Conservation (phyloP, 2,329 filamentous ascomycete genomes). For the Zalaria sp. region DNA sequence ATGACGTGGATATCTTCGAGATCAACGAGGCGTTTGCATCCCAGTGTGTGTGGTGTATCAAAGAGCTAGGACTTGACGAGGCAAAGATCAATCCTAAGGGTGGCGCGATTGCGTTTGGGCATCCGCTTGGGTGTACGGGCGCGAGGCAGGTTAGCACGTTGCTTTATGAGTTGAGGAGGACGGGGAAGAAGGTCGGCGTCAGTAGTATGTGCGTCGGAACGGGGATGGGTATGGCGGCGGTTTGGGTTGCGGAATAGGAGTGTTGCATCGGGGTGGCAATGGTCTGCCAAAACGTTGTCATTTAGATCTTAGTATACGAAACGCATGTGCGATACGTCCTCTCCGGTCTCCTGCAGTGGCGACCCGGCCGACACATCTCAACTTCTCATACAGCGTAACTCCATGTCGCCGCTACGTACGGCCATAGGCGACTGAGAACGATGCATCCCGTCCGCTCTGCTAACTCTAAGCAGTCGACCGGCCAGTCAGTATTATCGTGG, state of each 20-base stretch:
- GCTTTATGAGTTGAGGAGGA: slow-evolving; percentile 77
- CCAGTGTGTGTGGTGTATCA: slow-evolving; percentile 87
- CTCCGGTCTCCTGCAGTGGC: no score
- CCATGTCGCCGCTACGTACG: no score
- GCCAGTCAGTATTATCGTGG: no score
- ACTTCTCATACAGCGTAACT: no score
- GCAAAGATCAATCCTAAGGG: slow-evolving; percentile 97
- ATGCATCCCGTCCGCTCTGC: no score
- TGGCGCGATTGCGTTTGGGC: slow-evolving; percentile 84
- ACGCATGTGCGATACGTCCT: no score
- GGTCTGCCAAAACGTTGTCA: no score
- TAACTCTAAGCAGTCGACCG: no score
- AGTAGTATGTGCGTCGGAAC: slow-evolving; percentile 96
- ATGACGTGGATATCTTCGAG: slow-evolving; percentile 94
- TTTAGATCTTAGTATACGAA: no score
- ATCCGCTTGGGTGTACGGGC: slow-evolving; percentile 88
- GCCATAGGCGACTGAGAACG: no score
- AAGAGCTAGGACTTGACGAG: slow-evolving; percentile 66
- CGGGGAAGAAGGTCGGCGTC: slow-evolving; percentile 70
- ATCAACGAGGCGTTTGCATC: slow-evolving; percentile 98
- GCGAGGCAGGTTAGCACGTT: slow-evolving; percentile 87
- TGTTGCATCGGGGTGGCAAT: no score
- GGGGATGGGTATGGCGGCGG: slow-evolving; percentile 84
- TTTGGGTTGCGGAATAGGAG: slow-evolving; percentile 92
- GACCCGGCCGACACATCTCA: no score